A percentile compares a stretch with the other conserved stretches of the same genome.
These are phyloP conservation scores for Ceratorhiza oryzae-sativae DNA, from an alignment of 1,284 basidiomycete species.

Conservation along the genomic window DNA sequence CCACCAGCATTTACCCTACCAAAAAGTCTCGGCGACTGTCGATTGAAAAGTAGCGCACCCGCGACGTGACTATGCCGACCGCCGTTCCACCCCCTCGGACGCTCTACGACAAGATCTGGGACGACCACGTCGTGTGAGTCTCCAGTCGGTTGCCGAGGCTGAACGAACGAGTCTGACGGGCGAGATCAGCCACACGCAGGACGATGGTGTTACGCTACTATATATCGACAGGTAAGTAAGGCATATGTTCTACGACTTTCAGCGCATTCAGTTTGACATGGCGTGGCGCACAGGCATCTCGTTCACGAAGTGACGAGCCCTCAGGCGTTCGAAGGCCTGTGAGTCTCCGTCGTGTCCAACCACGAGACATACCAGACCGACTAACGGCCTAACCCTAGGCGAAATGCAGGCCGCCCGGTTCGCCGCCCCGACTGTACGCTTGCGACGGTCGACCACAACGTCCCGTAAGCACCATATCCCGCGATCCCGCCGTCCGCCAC, in stretches of 20 bases:
- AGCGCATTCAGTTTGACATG: background rate
- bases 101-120: conserved; percentile 95
- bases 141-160: background rate
- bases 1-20: background rate
- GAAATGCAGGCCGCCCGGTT: conserved; percentile 81
- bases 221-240: conserved; percentile 84
- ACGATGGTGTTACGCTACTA: conserved; percentile 85
- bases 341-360: conserved; percentile 49
- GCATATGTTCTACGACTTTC: background rate
- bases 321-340: conserved; percentile 95
- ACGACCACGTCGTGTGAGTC: conserved; percentile 89
- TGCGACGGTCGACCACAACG: conserved; percentile 95
- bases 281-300: conserved; percentile 70
- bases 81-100: conserved; percentile 69
- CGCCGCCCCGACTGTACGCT: conserved; percentile 93
- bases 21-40: background rate
- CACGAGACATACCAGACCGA: conserved; percentile 3
- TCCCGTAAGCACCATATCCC: conserved; percentile 71
- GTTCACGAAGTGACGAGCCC: conserved; percentile 97
- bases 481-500: background rate
- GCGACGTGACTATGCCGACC: conserved; percentile 50
- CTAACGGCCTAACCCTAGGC: no score
- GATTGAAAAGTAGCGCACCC: background rate
- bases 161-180: conserved; percentile 10
- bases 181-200: conserved; percentile 67